A percentile compares a stretch with the other conserved stretches of the same genome.
Conservation (phyloP, 164 flowering plant species). For the Macadamia integrifolia region DNA sequence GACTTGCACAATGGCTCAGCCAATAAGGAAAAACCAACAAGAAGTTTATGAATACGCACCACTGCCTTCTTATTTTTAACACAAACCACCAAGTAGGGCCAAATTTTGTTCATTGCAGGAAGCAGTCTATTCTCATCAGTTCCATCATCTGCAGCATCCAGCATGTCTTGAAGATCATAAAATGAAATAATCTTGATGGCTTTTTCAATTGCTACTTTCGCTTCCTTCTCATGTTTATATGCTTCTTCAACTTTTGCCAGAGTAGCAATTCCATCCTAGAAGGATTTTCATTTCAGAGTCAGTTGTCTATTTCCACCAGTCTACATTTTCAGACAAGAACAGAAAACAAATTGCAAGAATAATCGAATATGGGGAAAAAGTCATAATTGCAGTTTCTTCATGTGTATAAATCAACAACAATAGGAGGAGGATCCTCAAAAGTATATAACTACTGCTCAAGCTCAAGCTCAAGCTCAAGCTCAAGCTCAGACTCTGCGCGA, state of each 20-base stretch:
- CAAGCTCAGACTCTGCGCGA: not conserved
- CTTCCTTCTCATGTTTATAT: slow-evolving; percentile 46
- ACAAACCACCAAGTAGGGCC: slow-evolving; percentile 84
- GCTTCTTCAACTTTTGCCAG: slow-evolving; percentile 89
- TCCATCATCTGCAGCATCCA: slow-evolving; percentile 59
- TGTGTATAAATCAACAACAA: too few relatives aligned
- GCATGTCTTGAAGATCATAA: slow-evolving; percentile 55
- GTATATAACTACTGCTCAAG: not conserved
- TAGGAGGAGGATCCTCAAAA: not conserved
- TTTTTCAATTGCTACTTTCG: slow-evolving; percentile 48
- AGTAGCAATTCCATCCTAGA: slow-evolving; percentile 59
- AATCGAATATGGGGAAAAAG: too few relatives aligned
- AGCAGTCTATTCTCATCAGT: slow-evolving; percentile 84
- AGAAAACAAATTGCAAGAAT: too few relatives aligned
- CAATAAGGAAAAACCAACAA: not conserved
- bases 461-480: too few relatives aligned
- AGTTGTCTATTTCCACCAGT: too few relatives aligned
- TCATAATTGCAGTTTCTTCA: too few relatives aligned
- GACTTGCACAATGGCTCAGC: too few relatives aligned
- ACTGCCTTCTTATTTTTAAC: slow-evolving; percentile 50
- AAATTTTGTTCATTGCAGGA: slow-evolving; percentile 89
- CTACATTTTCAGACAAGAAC: too few relatives aligned
- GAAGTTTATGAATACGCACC: slow-evolving; percentile 39
- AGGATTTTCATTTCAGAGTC: not conserved
- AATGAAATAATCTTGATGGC: slow-evolving; percentile 37